Base-by-base conservation (phyloP, 352 stramenopile species). In the Synura sp. region DNA sequence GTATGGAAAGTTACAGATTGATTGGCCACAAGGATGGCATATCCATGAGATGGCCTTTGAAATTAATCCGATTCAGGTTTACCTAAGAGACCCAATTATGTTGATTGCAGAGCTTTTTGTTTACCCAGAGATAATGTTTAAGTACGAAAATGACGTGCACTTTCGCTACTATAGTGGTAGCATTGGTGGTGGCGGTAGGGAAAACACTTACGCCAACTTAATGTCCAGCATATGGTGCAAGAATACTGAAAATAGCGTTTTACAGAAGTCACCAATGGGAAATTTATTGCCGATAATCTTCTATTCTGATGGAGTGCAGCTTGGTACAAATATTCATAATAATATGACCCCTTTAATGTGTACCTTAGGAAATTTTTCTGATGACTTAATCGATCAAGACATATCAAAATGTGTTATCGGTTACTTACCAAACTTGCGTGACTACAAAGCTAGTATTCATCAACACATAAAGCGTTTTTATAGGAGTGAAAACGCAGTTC, bases 101-200 rank as follows among this genome's bases (percentile, higher is more conserved):
- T 41, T 71, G 33, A 71, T 71, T 71, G 33, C 57, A 41, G 57
- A 71, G 38, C 33, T 71, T 22, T 71, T 71, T 41, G 57, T 71
- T 71, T 22, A 71, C 57, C 57, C 57, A 71, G 57, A 71, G 38
- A 71, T 71, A 71, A 71, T 71, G 57, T 71, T 41, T 71, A 71
- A 71, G 57, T 71, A 31, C 25, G 38, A 71, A 71, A 31, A 71
- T 41, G 25, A 71, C 38, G 57, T 71, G 33, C 57, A 71, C 38
- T 71, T 71, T 71, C 25, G 38, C 25, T 71, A 71, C 57, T 71
- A 71, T 71, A 71, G 38, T 71, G 57, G 38, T 71, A 71, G 38
- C 57, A n/a, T n/a, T n/a, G n/a, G n/a, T n/a, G n/a, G n/a, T n/a
- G n/a, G n/a, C n/a, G n/a, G n/a, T n/a, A n/a, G n/a, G n/a, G n/a